phyloP scores from a whole-genome alignment of 2,329 filamentous ascomycete species.

The Hymenoscyphus fraxineus region DNA sequence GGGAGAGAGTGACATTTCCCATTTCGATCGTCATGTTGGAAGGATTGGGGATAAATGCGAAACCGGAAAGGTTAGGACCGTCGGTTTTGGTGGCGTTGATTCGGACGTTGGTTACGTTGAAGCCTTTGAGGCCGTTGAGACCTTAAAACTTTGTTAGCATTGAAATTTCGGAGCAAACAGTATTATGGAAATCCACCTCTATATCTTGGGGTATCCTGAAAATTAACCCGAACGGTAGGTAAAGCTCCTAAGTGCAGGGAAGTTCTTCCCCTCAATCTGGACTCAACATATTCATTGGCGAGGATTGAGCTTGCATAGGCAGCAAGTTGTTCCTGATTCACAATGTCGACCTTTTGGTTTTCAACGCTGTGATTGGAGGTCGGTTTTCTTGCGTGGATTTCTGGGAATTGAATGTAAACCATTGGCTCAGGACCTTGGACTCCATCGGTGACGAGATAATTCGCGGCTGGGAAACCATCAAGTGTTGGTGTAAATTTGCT shows the following conservation, averaged over 20 bases:
- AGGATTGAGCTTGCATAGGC: conserved; percentile 48
- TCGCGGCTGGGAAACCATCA: conserved; percentile 48
- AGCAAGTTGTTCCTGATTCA: conserved; percentile 43
- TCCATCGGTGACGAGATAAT: conserved; percentile 43
- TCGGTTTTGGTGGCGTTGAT: conserved; percentile 39
- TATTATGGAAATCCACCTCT: conserved; percentile 41
- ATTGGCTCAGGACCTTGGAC: conserved; percentile 26
- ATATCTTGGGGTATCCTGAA: conserved; percentile 54
- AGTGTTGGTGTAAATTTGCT: conserved; percentile 52
- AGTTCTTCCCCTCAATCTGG: conserved; percentile 50
- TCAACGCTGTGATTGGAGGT: conserved; percentile 42
- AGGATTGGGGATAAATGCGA: conserved; percentile 56
- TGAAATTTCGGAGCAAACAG: not conserved
- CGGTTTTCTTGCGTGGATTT: conserved; percentile 31
- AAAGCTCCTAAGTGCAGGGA: conserved; percentile 48
- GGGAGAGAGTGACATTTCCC: conserved; percentile 54
- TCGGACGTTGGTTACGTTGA: conserved; percentile 46
- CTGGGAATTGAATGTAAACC: conserved; percentile 29
- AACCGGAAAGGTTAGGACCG: conserved; percentile 52
- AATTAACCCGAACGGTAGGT: conserved; percentile 48
- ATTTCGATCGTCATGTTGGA: conserved; percentile 53
- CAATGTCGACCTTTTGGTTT: conserved; percentile 43
- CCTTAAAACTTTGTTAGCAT: conserved; percentile 38
- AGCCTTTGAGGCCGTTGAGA: conserved; percentile 52
- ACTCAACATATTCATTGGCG: conserved; percentile 43